Base-by-base conservation (phyloP, 2,329 filamentous ascomycete genomes). In the Colletotrichum destructivum region DNA sequence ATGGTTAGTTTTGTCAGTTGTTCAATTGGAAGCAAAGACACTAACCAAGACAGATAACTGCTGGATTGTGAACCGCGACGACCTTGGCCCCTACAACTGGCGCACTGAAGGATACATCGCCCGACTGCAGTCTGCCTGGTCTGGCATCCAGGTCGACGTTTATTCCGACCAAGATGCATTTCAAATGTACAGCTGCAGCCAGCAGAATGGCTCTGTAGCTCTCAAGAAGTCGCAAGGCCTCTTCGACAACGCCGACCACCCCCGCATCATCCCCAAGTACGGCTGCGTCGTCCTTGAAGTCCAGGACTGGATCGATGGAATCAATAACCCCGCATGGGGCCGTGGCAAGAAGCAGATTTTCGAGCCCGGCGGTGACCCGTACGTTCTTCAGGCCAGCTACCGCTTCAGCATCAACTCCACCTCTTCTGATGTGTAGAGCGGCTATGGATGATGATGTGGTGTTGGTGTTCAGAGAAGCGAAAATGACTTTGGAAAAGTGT, bases 251-350 rank as follows among this genome's bases (percentile, higher is more conserved):
- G 74, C 82, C 2, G 82, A 84, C 42, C 88, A 91, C 76, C 88
- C 90, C 4, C 86, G 91, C 47, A 88, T 88, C 9, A 92, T 94
- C 35, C 87, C 89, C 67, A 80, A 95, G 84, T 94, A 95, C 78
- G 95, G 94, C 42, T 98, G 96, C 81, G 79, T 98, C 35, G 96
- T 98, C 60, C 88, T 98, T 81, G 96, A 98, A 84, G 94, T 96
- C 15, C 90, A 98, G 86, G 95, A 96, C 81, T 98, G 91, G 89
- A 97, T 98, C 78, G 95, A 97, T 79, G 95, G 88, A 35, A 96
- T 98, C 83, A 98, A 98, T 83, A 89, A 97, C 76, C 95, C 95
- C 0, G 89, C 94, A 81, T 98, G 96, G 96, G 90, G 90, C 71
- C 89, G 95, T 66, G 82, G 86, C 57, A 78, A 78, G 65, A 90